Conservation (phyloP, 1,139 yeast species). For the Yamadazyma blattariae region DNA sequence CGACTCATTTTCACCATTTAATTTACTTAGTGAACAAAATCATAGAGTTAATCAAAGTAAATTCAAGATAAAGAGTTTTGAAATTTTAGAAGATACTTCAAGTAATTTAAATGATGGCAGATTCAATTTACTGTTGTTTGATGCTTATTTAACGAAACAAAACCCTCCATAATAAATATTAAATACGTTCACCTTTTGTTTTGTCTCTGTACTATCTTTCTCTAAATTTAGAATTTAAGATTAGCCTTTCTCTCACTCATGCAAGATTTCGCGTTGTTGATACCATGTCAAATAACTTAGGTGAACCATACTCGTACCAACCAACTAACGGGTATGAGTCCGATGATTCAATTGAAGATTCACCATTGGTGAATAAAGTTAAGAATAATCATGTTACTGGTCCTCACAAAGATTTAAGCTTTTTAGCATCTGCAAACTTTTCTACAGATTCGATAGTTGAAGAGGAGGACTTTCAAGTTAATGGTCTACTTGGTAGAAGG, state of each 20-base stretch:
- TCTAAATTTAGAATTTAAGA: no score
- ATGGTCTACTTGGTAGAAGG: not conserved
- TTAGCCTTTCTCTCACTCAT: not conserved
- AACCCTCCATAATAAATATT: slow-evolving; percentile 61
- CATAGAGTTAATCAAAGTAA: slow-evolving; percentile 7
- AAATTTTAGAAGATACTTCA: slow-evolving; percentile 67
- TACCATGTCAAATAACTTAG: slow-evolving; percentile 5
- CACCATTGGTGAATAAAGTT: slow-evolving; percentile 7
- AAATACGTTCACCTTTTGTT: no score
- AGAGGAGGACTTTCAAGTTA: no score
- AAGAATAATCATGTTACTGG: no score
- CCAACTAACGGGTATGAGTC: slow-evolving; percentile 4
- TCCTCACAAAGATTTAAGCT: slow-evolving; percentile 9
- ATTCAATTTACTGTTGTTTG: slow-evolving; percentile 70
- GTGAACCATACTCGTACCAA: slow-evolving; percentile 8
- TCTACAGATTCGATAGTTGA: slow-evolving; percentile 39
- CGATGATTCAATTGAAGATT: slow-evolving; percentile 8
- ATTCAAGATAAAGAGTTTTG: slow-evolving; percentile 48
- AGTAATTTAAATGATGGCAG: slow-evolving; percentile 64
- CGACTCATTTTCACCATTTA: slow-evolving; percentile 15
- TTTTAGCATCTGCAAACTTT: slow-evolving; percentile 40
- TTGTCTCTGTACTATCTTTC: no score
- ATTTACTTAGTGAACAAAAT: slow-evolving; percentile 19
- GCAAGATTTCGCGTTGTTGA: no score
- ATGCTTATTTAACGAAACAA: slow-evolving; percentile 65